Evolutionary conservation across 179 eudicot species (phyloP), one percentile per base, ranked within the genome.

Genomic region (Corrigiola litoralis): DNA sequence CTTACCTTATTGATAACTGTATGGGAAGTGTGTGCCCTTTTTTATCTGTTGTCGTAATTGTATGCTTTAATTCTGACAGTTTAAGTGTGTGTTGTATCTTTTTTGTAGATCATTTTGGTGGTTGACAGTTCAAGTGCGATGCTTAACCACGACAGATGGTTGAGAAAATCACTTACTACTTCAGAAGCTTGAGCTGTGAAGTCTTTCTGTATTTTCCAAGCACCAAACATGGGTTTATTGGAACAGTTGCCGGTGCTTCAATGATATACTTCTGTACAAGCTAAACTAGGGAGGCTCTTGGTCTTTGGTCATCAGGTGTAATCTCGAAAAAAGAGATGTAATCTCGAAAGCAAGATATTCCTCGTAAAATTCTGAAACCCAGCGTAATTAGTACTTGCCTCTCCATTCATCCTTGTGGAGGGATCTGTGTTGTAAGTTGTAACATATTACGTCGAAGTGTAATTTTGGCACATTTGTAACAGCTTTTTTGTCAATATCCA

Each of bases 61-160:
- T 33, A 34, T 57, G 40, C 36, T 0, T 23, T 7, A 38, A 21
- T 24, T 12, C 13, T 58, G 28, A n/a, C 24, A 10, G 23, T 29
- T 53, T 23, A 11, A 32, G 42, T 20, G 6, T 34, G 3, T 21
- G 34, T 31, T 37, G 20, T 12, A 20, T 72, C 5, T 37, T 27
- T 54, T 20, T 44, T 67, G 71, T 86, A 91, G 97, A 85, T 89
- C 65, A 67, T 91, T 55, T 75, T 91, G 87, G 89, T 91, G 75
- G 92, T 86, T 66, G 97, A 88, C 77, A 86, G 90, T 65, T 80
- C 87, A 13, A 81, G 85, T 70, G 77, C 97, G 5, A 78, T 88
- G 87, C 95, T 85, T 42, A 90, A 88, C 73, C 87, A 84, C 68
- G 97, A 90, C 74, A 86, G 97, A 71, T 77, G 74, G 77, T 73